Evolutionary conservation across 441 rosid species (phyloP), one percentile per base, ranked within the genome.

Genomic region (Populus hybrid): DNA sequence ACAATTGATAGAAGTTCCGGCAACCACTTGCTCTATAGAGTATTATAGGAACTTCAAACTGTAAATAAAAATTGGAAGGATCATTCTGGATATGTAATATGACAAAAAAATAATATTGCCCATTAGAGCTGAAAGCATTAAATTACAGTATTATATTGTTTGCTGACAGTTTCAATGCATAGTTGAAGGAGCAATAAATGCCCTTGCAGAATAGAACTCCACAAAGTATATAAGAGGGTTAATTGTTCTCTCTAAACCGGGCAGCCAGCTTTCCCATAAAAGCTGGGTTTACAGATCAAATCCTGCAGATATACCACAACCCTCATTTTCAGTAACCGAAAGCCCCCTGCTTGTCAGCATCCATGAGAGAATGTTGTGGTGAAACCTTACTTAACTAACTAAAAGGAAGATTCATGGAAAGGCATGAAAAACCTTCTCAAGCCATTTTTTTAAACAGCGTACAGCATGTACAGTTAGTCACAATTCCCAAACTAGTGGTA

Each of bases 1-100:
- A 74, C 11, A 64, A 79, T 70, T 68, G 12, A 64, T 72, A 68
- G 23, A 38, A 72, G 45, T 59, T 64, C 36, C 21, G 45, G 31
- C 11, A 59, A 66, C 67, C 24, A 68, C 65, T 72, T 38, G 64
- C 42, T 24, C 70, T 68, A 12, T 21, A 70, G 12, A 31, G 28
- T 53, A 31, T 42, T 11, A 75, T 5, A 36, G 38, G n/a, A 77
- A 11, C 67, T 61, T 64, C 50, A 38, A 72, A 33, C 36, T 33
- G 50, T 12, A 26, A 61, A 71, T 35, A 45, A 45, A 45, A 45
- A 45, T 45, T 45, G 56, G 35, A n/a, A 50, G 59, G 66, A n/a
- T 29, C n/a, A 50, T 45, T 29, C 59, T 63, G 31, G 20, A 70
- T 72, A 50, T 11, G 42, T 65, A 53, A 31, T 24, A 66, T 56